phyloP scores from a whole-genome alignment of 139 green algal species.

The Picochlorum sp. region DNA sequence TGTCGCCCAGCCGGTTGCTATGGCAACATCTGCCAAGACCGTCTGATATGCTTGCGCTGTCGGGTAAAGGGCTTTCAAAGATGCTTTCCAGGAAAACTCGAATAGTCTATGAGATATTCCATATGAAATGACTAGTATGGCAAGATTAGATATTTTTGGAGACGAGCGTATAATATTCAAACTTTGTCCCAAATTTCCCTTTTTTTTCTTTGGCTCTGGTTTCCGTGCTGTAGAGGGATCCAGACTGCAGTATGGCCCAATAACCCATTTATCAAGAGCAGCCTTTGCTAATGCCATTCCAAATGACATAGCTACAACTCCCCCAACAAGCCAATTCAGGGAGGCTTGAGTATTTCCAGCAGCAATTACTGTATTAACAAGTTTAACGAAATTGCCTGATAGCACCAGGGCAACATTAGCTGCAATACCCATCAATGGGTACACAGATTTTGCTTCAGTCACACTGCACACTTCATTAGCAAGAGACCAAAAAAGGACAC shows the following conservation, averaged over 20 bases:
- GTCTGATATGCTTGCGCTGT: constrained; percentile 49
- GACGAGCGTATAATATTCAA: constrained; percentile 40
- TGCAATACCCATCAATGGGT: constrained; percentile 73
- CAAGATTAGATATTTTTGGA: constrained; percentile 56
- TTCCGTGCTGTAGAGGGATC: constrained; percentile 1
- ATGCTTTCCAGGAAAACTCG: constrained; percentile 82
- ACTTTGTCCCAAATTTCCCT: constrained; percentile 41
- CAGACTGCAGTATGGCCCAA: constrained; percentile 13
- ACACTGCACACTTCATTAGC: constrained; percentile 50
- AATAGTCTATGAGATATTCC: constrained; percentile 68
- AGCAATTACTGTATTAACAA: constrained; percentile 28
- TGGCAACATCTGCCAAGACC: constrained; percentile 70
- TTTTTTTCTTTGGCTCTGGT: constrained; percentile 43
- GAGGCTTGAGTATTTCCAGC: constrained; percentile 15
- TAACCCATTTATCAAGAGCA: constrained; percentile 32
- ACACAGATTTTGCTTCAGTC: constrained; percentile 49
- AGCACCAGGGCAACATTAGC: constrained; percentile 66
- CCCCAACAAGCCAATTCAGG: constrained; percentile 41
- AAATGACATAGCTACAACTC: constrained; percentile 35
- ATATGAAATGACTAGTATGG: constrained; percentile 62
- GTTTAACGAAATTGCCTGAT: constrained; percentile 46
- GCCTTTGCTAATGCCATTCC: constrained; percentile 51
- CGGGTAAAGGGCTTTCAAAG: constrained; percentile 65
- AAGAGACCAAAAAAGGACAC: constrained; percentile 71
- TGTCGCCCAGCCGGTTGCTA: constrained; percentile 57